Base-by-base conservation (phyloP, 73 alveolate species). In the Blepharisma stoltei region DNA sequence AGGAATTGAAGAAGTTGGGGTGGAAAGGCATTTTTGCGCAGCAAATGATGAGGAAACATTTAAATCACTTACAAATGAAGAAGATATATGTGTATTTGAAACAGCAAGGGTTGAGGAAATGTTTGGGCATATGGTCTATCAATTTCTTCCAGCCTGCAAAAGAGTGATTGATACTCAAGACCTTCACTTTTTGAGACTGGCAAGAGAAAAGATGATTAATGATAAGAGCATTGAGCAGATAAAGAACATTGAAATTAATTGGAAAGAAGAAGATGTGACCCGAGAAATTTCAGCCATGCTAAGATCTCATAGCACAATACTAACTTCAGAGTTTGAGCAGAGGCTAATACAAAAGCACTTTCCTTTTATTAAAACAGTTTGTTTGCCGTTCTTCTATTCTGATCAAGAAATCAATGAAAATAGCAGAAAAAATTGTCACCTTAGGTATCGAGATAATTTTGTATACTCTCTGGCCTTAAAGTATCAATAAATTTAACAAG, bases 81-180 rank as follows among this genome's bases (percentile, higher is more conserved):
- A 82, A 9, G 69, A 67, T 0, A 46, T 81, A 32, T 68, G 86
- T 43, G 43, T 81, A 6, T 81, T 81, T 23, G 89, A 81, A 14
- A 81, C 90, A 41, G 66, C 70, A 55, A 76, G 65, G 27, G 50
- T 67, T 4, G 87, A 78, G 45, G 70, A 78, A 48, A 55, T 71
- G 8, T 78, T 54, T 41, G 47, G 76, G n/a, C 89, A 81, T 55
- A 73, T 55, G 49, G 85, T 78, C 38, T 82, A 76, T 43, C 46
- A 76, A 54, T 70, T 37, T 21, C 70, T 76, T 75, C 86, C 83
- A 6, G 68, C 71, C 68, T 78, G 87, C 55, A 69, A 60, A 49
- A 81, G 81, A 23, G 77, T 81, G 0, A 54, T 81, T 14, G 89
- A 81, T 44, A 41, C 69, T 0, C 55, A 81, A 41, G 87, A 81